A percentile compares a stretch with the other conserved stretches of the same genome.
phyloP scores from a whole-genome alignment of 2,329 filamentous ascomycete species.

The Zarea fungicola region DNA sequence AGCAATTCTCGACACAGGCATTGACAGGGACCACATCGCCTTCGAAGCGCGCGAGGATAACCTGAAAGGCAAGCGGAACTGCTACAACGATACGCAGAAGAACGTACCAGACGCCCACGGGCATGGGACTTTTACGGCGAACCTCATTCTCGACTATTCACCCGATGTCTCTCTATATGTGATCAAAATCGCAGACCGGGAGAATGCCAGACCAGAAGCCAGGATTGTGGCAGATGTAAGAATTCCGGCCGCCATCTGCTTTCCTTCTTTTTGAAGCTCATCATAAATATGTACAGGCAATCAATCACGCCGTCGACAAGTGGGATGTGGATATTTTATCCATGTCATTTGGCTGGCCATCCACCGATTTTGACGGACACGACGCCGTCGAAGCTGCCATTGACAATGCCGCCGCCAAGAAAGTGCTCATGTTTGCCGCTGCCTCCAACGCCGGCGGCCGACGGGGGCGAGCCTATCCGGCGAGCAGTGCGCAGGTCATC shows the following conservation, averaged over 20 bases:
- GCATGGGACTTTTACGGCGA: conserved; percentile 12
- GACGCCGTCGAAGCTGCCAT: conserved; percentile 5
- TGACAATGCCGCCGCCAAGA: neutral
- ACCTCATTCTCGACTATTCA: conserved; percentile 12
- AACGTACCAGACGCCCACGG: conserved; percentile 3
- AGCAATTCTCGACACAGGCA: conserved; percentile 13
- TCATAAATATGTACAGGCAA: conserved; percentile 13
- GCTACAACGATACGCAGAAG: neutral
- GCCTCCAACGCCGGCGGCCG: conserved; percentile 16
- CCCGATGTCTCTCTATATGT: conserved; percentile 12
- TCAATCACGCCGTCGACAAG: conserved; percentile 9
- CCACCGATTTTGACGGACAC: conserved; percentile 1
- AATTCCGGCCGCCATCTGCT: too few relatives aligned
- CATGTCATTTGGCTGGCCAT: conserved; percentile 19
- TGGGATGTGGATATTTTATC: conserved; percentile 20
- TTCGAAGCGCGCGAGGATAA: neutral
- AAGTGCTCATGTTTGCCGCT: conserved; percentile 16
- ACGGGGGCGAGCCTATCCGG: conserved; percentile 15
- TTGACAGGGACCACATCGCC: conserved; percentile 3
- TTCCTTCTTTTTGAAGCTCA: neutral
- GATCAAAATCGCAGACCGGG: conserved; percentile 11
- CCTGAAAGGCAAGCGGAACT: conserved; percentile 9
- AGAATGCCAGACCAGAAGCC: neutral
- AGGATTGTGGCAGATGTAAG: conserved; percentile 1
- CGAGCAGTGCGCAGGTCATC: conserved; percentile 14